Evolutionary conservation across 768 basidiomycete species (phyloP).

Genomic region (Harrya chromipes): DNA sequence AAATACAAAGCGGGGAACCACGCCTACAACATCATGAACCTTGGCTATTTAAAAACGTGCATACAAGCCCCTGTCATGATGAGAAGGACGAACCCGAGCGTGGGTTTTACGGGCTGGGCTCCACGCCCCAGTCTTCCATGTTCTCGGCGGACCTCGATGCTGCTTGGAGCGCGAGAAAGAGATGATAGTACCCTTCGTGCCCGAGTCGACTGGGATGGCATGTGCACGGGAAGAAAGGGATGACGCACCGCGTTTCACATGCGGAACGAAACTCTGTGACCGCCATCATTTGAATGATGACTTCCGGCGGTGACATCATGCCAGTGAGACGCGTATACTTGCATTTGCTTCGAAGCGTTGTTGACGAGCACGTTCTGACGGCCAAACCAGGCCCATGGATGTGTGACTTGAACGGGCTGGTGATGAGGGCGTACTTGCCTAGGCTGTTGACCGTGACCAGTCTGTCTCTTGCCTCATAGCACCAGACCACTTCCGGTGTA

Average conservation of each 20-base stretch:
- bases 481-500: constrained; percentile 43
- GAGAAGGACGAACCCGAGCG: constrained; percentile 53
- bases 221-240: too few relatives aligned
- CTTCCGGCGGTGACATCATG: too few relatives aligned
- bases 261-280: too few relatives aligned
- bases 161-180: constrained; percentile 57
- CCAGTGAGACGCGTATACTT: neutral
- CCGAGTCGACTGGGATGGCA: constrained; percentile 29
- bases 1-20: neutral
- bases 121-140: constrained; percentile 47
- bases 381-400: too few relatives aligned
- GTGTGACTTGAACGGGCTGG: too few relatives aligned
- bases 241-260: too few relatives aligned
- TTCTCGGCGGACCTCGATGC: constrained; percentile 50
- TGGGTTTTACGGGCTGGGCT: constrained; percentile 45
- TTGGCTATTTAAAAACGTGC: constrained; percentile 24
- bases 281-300: too few relatives aligned
- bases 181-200: constrained; percentile 60
- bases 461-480: too few relatives aligned
- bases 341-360: constrained; percentile 48
- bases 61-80: constrained; percentile 39
- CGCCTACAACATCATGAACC: constrained; percentile 1
- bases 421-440: constrained; percentile 15
- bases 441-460: constrained; percentile 10
- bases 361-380: constrained; percentile 57